Evolutionary conservation across 768 basidiomycete species (phyloP).

Genomic region (Serendipita vermifera): DNA sequence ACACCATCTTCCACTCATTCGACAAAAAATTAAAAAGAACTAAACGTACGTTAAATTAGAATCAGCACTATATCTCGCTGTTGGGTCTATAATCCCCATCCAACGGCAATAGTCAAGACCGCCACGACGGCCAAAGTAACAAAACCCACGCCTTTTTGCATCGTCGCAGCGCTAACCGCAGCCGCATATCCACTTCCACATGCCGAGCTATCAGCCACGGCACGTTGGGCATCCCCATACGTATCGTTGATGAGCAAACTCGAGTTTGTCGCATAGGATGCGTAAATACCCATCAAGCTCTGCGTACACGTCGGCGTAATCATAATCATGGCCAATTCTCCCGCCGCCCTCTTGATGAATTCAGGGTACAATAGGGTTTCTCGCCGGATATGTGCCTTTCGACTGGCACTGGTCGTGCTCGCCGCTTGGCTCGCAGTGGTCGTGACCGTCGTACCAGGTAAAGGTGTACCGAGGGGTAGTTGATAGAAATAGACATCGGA

Average conservation of each 20-base stretch:
- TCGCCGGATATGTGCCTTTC: not conserved
- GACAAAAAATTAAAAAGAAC: too few species aligned
- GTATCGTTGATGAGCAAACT: not conserved
- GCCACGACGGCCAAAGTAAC: too few species aligned
- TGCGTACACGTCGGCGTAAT: slow-evolving; percentile 45
- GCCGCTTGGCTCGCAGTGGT: not conserved
- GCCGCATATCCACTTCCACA: not conserved
- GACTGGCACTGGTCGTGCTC: not conserved
- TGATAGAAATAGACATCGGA: slow-evolving; percentile 62
- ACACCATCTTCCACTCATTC: too few species aligned
- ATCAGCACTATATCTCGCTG: too few species aligned
- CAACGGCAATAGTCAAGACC: too few species aligned
- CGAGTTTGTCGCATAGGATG: slow-evolving; percentile 14
- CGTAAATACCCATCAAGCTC: slow-evolving; percentile 44
- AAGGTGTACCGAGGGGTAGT: slow-evolving; percentile 44
- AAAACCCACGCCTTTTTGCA: too few species aligned
- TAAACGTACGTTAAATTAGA: too few species aligned
- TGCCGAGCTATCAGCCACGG: not conserved
- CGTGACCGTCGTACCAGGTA: slow-evolving; percentile 26
- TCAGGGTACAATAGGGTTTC: slow-evolving; percentile 23
- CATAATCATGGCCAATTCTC: slow-evolving; percentile 18
- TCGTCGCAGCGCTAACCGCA: not conserved
- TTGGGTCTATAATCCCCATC: too few species aligned
- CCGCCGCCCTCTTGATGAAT: slow-evolving; percentile 33
- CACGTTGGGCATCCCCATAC: not conserved